Evolutionary conservation across 768 basidiomycete species (phyloP).

Genomic region (Hypholoma sublateritium): DNA sequence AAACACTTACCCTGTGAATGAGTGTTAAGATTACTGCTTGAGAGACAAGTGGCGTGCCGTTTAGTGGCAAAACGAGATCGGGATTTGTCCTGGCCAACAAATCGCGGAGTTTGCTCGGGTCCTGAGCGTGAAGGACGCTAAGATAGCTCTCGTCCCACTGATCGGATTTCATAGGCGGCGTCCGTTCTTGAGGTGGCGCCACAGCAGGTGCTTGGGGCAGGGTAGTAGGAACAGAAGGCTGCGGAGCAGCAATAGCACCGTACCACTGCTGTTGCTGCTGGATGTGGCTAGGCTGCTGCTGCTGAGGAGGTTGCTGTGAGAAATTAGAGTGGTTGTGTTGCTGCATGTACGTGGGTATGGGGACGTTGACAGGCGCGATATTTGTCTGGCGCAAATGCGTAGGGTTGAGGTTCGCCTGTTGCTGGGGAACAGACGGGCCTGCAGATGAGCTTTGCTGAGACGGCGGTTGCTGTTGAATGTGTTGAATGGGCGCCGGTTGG

Average conservation of each 20-base stretch:
- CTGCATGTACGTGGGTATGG: constrained; percentile 38
- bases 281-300: constrained; percentile 25
- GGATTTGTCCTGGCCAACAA: constrained; percentile 73
- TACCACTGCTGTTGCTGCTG: constrained; percentile 57
- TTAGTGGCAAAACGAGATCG: constrained; percentile 78
- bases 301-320: constrained; percentile 39
- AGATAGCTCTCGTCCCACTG: constrained; percentile 88
- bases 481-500: constrained; percentile 25
- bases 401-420: constrained; percentile 34
- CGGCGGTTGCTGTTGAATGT: constrained; percentile 43
- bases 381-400: constrained; percentile 45
- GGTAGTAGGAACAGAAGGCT: constrained; percentile 77
- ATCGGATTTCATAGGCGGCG: constrained; percentile 60
- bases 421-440: constrained; percentile 32
- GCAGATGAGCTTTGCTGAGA: constrained; percentile 39
- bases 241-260: constrained; percentile 71
- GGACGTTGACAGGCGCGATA: constrained; percentile 36
- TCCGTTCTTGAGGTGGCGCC: constrained; percentile 40
- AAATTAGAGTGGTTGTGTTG: constrained; percentile 34
- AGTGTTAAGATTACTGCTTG: constrained; percentile 85
- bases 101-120: constrained; percentile 71
- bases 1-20: constrained; percentile 68
- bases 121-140: constrained; percentile 73
- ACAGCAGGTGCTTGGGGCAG: constrained; percentile 54
- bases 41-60: constrained; percentile 66